Conservation (phyloP, 768 basidiomycete genomes). For the Cantharellus cinnabarinus region DNA sequence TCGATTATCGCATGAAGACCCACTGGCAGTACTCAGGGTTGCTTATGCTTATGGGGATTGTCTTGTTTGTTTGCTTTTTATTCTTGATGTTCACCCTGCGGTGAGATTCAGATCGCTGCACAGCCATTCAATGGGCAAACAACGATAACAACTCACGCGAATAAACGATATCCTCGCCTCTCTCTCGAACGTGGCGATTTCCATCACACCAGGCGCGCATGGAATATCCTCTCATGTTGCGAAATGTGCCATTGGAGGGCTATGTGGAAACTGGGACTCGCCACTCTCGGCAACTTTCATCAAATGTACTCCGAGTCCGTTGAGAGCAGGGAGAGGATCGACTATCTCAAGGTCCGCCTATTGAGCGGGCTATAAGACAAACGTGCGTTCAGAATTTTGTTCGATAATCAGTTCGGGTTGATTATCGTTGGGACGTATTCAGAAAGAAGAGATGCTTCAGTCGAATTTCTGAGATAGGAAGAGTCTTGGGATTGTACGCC, state of each 20-base stretch:
- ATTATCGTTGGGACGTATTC: too few species aligned
- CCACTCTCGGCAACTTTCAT: slow-evolving; percentile 18
- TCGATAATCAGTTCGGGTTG: neutral
- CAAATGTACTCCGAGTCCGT: slow-evolving; percentile 12
- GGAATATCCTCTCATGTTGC: slow-evolving; percentile 56
- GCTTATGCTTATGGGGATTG: too few species aligned
- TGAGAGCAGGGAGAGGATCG: neutral
- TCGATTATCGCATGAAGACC: too few species aligned
- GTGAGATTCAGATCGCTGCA: too few species aligned
- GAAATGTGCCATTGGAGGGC: slow-evolving; percentile 56
- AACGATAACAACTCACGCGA: slow-evolving; percentile 14
- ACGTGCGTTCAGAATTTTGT: slow-evolving; percentile 31
- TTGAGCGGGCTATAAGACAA: slow-evolving; percentile 49
- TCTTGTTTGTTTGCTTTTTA: too few species aligned
- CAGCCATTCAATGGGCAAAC: too few species aligned
- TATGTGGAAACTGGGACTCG: slow-evolving; percentile 48
- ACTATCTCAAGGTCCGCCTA: slow-evolving; percentile 35
- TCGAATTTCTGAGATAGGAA: slow-evolving; percentile 33
- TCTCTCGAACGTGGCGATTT: slow-evolving; percentile 48
- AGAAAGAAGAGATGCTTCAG: slow-evolving; percentile 63
- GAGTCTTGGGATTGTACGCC: slow-evolving; percentile 68
- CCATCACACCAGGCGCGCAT: slow-evolving; percentile 41
- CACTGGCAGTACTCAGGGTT: too few species aligned
- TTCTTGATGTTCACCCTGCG: too few species aligned
- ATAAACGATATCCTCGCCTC: slow-evolving; percentile 57